Conservation (phyloP, 2,329 filamentous ascomycete species). For the Pochonia chlamydosporia region DNA sequence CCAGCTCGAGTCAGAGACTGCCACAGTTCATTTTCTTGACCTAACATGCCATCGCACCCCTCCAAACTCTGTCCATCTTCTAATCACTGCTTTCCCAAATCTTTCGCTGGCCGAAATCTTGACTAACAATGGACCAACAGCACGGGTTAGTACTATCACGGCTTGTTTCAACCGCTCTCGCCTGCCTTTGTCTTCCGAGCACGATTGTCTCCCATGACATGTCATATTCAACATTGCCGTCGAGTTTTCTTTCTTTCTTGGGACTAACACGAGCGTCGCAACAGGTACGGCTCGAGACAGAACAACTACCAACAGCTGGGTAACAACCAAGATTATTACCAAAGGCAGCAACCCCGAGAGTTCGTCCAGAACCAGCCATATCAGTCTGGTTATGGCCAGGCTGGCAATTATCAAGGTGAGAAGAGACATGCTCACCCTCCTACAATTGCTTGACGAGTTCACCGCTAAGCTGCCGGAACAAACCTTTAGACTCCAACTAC, state of each 20-base stretch:
- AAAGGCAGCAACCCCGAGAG: constrained; percentile 13
- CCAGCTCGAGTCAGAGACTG: too few relatives aligned
- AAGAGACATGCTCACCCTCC: too few relatives aligned
- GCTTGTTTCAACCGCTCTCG: too few relatives aligned
- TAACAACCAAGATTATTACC: constrained; percentile 27
- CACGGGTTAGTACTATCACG: constrained; percentile 46
- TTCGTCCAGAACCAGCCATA: constrained; percentile 1
- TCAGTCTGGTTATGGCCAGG: constrained; percentile 15
- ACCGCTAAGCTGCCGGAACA: not conserved
- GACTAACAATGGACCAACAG: constrained; percentile 31
- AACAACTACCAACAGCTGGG: constrained; percentile 57
- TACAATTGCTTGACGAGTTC: constrained; percentile 22
- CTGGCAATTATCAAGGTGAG: constrained; percentile 25
- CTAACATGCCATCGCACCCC: too few relatives aligned
- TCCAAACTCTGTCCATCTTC: not conserved
- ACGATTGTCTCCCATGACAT: too few relatives aligned
- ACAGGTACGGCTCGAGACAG: constrained; percentile 47
- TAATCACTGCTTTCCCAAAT: not conserved
- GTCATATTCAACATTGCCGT: not conserved
- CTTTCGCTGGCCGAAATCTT: constrained; percentile 5
- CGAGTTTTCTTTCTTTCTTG: not conserved
- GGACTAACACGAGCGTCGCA: not conserved
- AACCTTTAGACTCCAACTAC: not conserved
- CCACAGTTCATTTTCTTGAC: too few relatives aligned
- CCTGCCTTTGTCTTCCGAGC: too few relatives aligned